Base-by-base conservation (phyloP, 1,139 yeast species). In the Lodderomyces elongisporus region DNA sequence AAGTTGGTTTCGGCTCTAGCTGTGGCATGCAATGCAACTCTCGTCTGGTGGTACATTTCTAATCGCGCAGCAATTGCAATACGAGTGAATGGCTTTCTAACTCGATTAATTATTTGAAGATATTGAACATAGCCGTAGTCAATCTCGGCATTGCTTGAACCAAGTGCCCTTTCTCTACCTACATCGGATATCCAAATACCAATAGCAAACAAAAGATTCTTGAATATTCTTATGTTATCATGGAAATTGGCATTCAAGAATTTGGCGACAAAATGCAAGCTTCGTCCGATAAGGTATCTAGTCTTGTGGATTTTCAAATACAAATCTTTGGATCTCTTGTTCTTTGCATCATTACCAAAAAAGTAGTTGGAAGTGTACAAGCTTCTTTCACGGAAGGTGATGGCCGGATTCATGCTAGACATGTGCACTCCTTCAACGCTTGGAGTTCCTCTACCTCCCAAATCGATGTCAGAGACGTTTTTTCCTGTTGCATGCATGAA, bases 171-270 rank as follows among this genome's bases (percentile, higher is more conserved):
- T 47, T 85, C 95, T 42, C 77, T 70, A 1, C 95, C 95, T 17
- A 84, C 83, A 52, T 88, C 94, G 13, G 85, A 73, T 43, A 91
- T 77, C 88, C 95, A 91, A 8, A 83, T 77, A 46, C 83, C 79
- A 35, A 83, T 55, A 2, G 81, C 81, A 49, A 78, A 77, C 30
- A 88, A 58, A 31, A 82, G 66, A 28, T 79, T 77, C 45, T 78
- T 78, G 53, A 80, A 74, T 14, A 85, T 57, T 13, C 77, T 75
- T n/a, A 85, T 74, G 42, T 85, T 83, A 42, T 84, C 88, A 35
- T 74, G 78, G 37, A 73, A 73, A 35, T 73, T 60, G 3, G 63
- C 54, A 3, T 58, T 49, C 42, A 88, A 54, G 44, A 72, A 75
- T 25, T 60, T 51, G 44, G 70, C 72, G 14, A 85, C 60, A 5